Evolutionary conservation across 345 rosid species (phyloP).

Genomic region (Theobroma cacao): DNA sequence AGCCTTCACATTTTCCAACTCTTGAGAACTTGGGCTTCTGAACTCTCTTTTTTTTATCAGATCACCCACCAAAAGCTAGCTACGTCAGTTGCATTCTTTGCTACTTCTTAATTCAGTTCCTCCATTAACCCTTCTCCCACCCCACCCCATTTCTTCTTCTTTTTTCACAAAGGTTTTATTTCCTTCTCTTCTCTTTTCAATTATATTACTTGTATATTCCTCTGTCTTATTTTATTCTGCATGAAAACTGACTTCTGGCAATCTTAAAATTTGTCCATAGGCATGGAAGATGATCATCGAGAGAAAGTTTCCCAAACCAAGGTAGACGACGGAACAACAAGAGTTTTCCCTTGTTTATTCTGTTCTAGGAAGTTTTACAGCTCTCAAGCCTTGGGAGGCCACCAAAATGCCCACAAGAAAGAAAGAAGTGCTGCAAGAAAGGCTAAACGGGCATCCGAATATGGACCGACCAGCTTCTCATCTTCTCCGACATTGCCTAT

Average conservation of each 20-base stretch:
- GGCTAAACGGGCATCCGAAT: constrained; percentile 55
- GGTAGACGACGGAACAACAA: constrained; percentile 31
- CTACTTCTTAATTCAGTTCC: background rate
- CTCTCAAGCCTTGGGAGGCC: constrained; percentile 95
- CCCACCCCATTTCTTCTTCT: background rate
- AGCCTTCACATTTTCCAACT: constrained; percentile 58
- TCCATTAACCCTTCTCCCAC: constrained; percentile 14
- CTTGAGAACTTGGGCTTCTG: constrained; percentile 28
- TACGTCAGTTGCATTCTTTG: background rate
- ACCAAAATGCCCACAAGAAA: constrained; percentile 94
- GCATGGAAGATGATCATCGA: constrained; percentile 35
- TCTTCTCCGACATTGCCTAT: constrained; percentile 36
- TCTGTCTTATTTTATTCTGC: background rate
- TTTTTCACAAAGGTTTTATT: background rate
- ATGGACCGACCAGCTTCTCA: constrained; percentile 28
- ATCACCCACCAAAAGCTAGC: constrained; percentile 3
- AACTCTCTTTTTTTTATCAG: constrained; percentile 20
- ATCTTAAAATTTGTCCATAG: constrained; percentile 2
- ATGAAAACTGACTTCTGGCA: background rate
- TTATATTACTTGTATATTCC: background rate
- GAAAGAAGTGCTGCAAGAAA: constrained; percentile 77
- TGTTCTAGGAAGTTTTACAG: constrained; percentile 85
- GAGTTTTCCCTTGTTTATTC: constrained; percentile 70
- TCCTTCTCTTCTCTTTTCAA: background rate
- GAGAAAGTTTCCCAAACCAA: constrained; percentile 29